These are phyloP conservation scores for Syncephalastrum racemosum DNA, from an alignment of 371 early-diverging fungal genomes.

Conservation along the genomic window DNA sequence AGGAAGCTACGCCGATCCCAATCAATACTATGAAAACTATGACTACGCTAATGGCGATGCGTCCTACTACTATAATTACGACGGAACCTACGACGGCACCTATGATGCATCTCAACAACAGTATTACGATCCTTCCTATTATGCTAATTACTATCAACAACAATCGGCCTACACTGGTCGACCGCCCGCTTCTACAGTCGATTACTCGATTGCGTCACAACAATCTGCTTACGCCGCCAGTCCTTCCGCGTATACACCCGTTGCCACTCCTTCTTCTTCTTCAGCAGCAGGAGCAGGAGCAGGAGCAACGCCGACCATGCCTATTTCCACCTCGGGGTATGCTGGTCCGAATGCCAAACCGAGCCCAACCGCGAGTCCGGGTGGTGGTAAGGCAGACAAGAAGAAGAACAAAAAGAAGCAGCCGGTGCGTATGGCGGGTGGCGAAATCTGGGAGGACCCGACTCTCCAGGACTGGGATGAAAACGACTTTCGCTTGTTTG, in stretches of 20 bases:
- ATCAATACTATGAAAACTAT: conserved; percentile 30
- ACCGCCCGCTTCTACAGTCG: conserved; percentile 1
- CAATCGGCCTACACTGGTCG: conserved; percentile 8
- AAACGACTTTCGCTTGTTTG: conserved; percentile 85
- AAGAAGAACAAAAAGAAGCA: conserved; percentile 47
- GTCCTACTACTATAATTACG: conserved; percentile 16
- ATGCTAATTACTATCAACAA: conserved; percentile 30
- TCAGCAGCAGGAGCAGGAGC: conserved; percentile 6
- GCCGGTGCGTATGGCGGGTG: conserved; percentile 82
- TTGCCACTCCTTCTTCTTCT: not conserved
- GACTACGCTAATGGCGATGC: conserved; percentile 26
- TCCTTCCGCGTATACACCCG: not conserved
- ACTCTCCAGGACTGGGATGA: conserved; percentile 89
- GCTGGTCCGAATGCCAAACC: conserved; percentile 11
- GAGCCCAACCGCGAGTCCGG: not conserved
- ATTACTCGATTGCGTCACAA: conserved; percentile 4
- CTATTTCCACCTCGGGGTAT: conserved; percentile 17
- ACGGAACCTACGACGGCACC: conserved; percentile 12
- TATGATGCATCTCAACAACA: conserved; percentile 18
- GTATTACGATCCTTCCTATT: conserved; percentile 35
- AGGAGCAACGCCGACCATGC: not conserved
- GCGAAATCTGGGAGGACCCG: conserved; percentile 94
- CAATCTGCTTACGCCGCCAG: conserved; percentile 4
- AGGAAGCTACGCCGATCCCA: conserved; percentile 13
- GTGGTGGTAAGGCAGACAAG: conserved; percentile 13